A percentile compares a stretch with the other conserved stretches of the same genome.
phyloP scores from a whole-genome alignment of 78 protist genomes.

The Trichosphaerium sp. region DNA sequence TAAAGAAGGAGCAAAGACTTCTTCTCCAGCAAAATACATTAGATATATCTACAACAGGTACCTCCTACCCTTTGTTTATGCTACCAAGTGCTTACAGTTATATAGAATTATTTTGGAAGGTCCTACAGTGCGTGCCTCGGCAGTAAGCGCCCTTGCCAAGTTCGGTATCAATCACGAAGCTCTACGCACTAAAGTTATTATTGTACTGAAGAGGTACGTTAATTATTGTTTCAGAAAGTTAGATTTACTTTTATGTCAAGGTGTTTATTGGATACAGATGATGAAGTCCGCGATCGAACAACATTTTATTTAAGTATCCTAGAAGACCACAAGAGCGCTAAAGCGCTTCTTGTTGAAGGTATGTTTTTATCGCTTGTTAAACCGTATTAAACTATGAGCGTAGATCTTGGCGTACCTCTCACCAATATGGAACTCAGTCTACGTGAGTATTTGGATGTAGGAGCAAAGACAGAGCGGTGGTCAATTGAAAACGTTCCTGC shows the following conservation, averaged over 20 bases:
- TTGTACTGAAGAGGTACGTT: slow-evolving; percentile 38
- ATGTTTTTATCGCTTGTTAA: not conserved
- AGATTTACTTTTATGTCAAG: slow-evolving; percentile 1
- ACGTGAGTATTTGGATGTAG: not conserved
- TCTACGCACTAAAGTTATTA: slow-evolving; percentile 38
- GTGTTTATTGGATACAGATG: slow-evolving; percentile 77
- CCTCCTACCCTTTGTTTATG: slow-evolving; percentile 38
- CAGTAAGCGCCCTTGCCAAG: slow-evolving; percentile 87
- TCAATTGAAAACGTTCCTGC: not conserved
- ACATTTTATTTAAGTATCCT: slow-evolving; percentile 39
- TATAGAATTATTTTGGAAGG: slow-evolving; percentile 58
- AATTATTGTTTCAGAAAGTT: slow-evolving; percentile 1
- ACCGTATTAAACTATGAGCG: slow-evolving; percentile 9
- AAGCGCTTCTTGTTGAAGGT: not conserved
- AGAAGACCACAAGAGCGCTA: not conserved
- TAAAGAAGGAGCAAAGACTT: slow-evolving; percentile 70
- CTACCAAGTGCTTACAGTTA: slow-evolving; percentile 1
- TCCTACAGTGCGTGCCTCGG: slow-evolving; percentile 83
- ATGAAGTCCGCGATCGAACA: slow-evolving; percentile 92
- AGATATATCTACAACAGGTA: slow-evolving; percentile 93
- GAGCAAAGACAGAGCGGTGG: not conserved
- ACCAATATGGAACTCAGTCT: not conserved
- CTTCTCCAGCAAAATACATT: slow-evolving; percentile 69
- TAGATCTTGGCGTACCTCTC: slow-evolving; percentile 6
- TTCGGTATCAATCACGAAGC: slow-evolving; percentile 61